phyloP scores from a whole-genome alignment of 2,329 filamentous ascomycete genomes.

The Neofusicoccum laricinum region DNA sequence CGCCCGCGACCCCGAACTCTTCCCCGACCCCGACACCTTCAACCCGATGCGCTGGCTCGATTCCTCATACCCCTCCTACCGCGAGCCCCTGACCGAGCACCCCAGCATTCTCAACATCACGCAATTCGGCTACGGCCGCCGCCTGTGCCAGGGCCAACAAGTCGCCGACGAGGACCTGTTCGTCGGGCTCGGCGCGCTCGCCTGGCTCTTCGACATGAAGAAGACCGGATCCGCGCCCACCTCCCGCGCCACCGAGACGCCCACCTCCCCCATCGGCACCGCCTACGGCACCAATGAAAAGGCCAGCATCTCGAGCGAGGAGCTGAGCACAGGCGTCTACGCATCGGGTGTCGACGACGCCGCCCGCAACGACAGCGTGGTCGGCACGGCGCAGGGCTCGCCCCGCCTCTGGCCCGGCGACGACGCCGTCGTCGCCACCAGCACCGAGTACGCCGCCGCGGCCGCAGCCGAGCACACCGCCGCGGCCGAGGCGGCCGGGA shows the following conservation, averaged over 20 bases:
- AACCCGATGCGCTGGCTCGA: slow-evolving; percentile 55
- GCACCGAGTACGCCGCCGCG: background rate
- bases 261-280: slow-evolving; percentile 17
- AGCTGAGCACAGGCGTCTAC: slow-evolving; percentile 27
- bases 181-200: slow-evolving; percentile 43
- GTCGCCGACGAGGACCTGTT: slow-evolving; percentile 43
- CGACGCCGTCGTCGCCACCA: background rate
- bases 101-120: slow-evolving; percentile 54
- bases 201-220: slow-evolving; percentile 45
- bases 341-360: background rate
- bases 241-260: background rate
- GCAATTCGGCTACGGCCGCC: slow-evolving; percentile 55
- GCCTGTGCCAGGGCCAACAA: slow-evolving; percentile 43
- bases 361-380: slow-evolving; percentile 1
- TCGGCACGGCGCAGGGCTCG: background rate
- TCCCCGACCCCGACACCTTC: slow-evolving; percentile 51
- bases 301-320: slow-evolving; percentile 34
- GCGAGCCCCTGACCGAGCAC: slow-evolving; percentile 49
- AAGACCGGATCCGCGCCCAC: background rate
- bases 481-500: background rate
- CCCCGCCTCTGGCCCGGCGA: background rate
- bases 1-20: slow-evolving; percentile 50
- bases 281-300: slow-evolving; percentile 30
- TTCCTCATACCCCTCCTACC: slow-evolving; percentile 51
- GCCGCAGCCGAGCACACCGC: background rate